Conservation (phyloP, 2,329 filamentous ascomycete species). For the Ramularia endophylla region DNA sequence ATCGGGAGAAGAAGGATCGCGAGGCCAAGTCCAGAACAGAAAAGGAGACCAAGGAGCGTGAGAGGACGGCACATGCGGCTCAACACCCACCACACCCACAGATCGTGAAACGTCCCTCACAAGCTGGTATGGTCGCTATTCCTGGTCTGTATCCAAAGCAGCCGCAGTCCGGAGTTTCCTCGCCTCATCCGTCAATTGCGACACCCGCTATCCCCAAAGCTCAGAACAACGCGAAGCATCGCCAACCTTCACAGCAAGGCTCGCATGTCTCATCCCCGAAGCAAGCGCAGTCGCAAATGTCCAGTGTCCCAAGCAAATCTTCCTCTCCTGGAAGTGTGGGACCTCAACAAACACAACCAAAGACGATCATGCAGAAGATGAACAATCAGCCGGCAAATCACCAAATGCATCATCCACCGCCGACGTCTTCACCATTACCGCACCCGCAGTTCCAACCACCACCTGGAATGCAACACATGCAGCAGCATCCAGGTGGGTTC, state of each 20-base stretch:
- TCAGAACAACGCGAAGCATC: slow-evolving; percentile 69
- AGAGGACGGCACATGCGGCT: slow-evolving; percentile 38
- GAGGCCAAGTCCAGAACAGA: slow-evolving; percentile 49
- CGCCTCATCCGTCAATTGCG: slow-evolving; percentile 71
- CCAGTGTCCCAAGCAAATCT: slow-evolving; percentile 44
- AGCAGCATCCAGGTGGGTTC: slow-evolving; percentile 36
- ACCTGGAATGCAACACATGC: slow-evolving; percentile 48
- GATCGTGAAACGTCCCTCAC: slow-evolving; percentile 54
- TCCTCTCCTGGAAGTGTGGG: slow-evolving; percentile 54
- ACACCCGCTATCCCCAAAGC: slow-evolving; percentile 79
- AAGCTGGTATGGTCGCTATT: slow-evolving; percentile 49
- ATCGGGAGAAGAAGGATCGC: slow-evolving; percentile 54
- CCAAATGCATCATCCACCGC: slow-evolving; percentile 30
- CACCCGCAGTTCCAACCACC: slow-evolving; percentile 48
- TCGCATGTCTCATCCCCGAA: slow-evolving; percentile 64
- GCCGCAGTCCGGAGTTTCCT: slow-evolving; percentile 53
- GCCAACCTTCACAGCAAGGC: slow-evolving; percentile 74
- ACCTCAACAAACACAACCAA: slow-evolving; percentile 60
- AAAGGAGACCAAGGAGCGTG: slow-evolving; percentile 33
- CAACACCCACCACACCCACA: slow-evolving; percentile 31
- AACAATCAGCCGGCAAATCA: slow-evolving; percentile 50
- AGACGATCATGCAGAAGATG: slow-evolving; percentile 57
- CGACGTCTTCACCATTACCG: slow-evolving; percentile 40
- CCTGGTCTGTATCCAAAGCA: slow-evolving; percentile 51
- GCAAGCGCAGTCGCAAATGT: slow-evolving; percentile 50